Evolutionary conservation across 352 stramenopile genomes (phyloP).

Genomic region (Pythium guiyangense): DNA sequence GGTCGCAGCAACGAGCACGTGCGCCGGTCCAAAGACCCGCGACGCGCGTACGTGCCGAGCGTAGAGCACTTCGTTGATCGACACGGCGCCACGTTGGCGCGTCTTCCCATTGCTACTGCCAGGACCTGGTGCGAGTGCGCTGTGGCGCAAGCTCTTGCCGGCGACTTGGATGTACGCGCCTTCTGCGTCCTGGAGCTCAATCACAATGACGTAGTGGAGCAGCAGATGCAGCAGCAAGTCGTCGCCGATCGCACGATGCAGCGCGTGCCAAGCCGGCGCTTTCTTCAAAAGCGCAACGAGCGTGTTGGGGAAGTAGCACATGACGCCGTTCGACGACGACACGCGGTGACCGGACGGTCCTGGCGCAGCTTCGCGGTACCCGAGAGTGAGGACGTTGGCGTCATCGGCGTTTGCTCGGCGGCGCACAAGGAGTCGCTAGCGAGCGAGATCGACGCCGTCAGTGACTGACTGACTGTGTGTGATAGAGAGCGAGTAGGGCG

Average conservation of each 20-base stretch:
- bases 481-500: background rate
- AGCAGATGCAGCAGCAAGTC: conserved; percentile 64
- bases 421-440: conserved; percentile 34
- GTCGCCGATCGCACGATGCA: conserved; percentile 60
- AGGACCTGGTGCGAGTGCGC: too few species aligned
- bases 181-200: conserved; percentile 23
- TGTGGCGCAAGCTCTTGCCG: conserved; percentile 44
- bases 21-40: conserved; percentile 27
- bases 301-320: conserved; percentile 77
- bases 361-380: conserved; percentile 49
- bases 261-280: conserved; percentile 28
- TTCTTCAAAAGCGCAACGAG: conserved; percentile 58
- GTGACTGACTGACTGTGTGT: too few species aligned
- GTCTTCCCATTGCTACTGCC: background rate
- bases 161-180: conserved; percentile 54
- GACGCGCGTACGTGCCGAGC: conserved; percentile 32
- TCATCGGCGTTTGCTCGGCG: conserved; percentile 37
- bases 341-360: conserved; percentile 43
- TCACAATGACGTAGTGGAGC: conserved; percentile 55
- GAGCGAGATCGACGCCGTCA: too few species aligned
- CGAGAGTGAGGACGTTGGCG: conserved; percentile 62
- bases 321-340: conserved; percentile 48
- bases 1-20: conserved; percentile 27
- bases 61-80: conserved; percentile 68
- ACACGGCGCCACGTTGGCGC: conserved; percentile 14